Evolutionary conservation across 805 yeast species (phyloP), one percentile per base, ranked within the genome.

Genomic region (Metschnikowia bowlesiae): DNA sequence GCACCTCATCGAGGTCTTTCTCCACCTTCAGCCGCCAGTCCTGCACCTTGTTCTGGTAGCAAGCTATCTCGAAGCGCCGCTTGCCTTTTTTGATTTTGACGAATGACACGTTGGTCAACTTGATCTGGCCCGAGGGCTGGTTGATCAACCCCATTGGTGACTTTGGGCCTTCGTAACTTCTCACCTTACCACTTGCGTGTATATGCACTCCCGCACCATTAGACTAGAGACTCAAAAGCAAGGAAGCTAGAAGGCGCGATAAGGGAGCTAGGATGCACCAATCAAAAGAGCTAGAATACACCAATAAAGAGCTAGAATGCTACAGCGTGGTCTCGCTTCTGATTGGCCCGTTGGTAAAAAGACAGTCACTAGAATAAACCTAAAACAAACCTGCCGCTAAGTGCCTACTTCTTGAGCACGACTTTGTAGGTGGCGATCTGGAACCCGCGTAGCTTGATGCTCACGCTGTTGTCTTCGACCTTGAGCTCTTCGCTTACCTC

Each of bases 11-110:
- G 8, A 94, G 66, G 64, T 94, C 97, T 58, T 89, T 92, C 63
- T 94, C 99, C 6, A 88, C 83, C 51, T 86, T 87, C 53, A 81
- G 79, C 59, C 97, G 77, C 82, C 90, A 94, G 66, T 94, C 99
- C 66, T 92, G 98, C 5, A 94, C 97, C 64, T 94, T 94, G 62
- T 94, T 94, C 63, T 89, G 96, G 66, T 94, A 94, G 63, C 99
- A 94, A 0, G 98, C 98, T 41, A 94, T 80, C 68, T 94, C 99
- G 60, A 90, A 94, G 56, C 97, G 75, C 67, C 89, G 88, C 64
- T 89, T 89, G 39, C 91, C 97, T 65, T 89, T 90, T 61, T 86
- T 87, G 82, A 94, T 83, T 43, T 94, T 79, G 42, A 94, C 97
- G 51, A 92, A 74, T 30, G 98, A 90, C 32, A 94, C 98, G 67